These are phyloP conservation scores for Gossypium mustelinum DNA, from an alignment of 345 rosid species.

Conservation along the genomic window DNA sequence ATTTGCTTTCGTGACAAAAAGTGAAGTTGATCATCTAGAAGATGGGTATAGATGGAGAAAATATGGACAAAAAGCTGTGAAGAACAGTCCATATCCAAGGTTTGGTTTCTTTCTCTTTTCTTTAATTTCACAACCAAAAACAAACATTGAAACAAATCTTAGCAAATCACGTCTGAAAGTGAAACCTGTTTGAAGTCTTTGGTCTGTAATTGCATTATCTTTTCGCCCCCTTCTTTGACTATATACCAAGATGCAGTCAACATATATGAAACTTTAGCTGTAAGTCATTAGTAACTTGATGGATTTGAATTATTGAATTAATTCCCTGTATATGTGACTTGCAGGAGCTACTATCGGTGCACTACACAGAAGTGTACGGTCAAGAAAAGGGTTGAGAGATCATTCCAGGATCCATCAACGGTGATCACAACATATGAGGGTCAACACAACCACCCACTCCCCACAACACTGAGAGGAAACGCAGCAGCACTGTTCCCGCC, in stretches of 20 bases:
- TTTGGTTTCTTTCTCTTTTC: constrained; percentile 12
- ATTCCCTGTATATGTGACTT: not conserved
- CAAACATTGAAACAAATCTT: constrained; percentile 10
- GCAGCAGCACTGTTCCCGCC: constrained; percentile 42
- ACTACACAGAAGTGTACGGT: constrained; percentile 82
- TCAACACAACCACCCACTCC: constrained; percentile 76
- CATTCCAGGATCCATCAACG: constrained; percentile 76
- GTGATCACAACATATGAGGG: constrained; percentile 93
- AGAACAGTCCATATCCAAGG: constrained; percentile 78
- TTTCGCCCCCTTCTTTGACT: constrained; percentile 11
- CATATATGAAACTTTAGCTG: not conserved
- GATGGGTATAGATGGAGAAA: constrained; percentile 92
- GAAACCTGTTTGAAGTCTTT: not conserved
- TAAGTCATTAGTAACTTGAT: not conserved
- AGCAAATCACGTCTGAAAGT: constrained; percentile 1
- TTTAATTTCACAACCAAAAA: not conserved
- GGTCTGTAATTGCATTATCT: not conserved
- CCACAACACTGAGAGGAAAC: constrained; percentile 63
- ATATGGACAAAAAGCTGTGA: constrained; percentile 85
- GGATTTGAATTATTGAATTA: not conserved
- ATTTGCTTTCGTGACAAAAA: constrained; percentile 80
- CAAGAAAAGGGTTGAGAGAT: constrained; percentile 90
- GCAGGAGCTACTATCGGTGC: constrained; percentile 92
- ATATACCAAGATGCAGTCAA: not conserved
- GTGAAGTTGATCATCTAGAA: constrained; percentile 82